A percentile compares a stretch with the other conserved stretches of the same genome.
Evolutionary conservation across 1,284 basidiomycete species (phyloP).

Genomic region (Meira nashicola): DNA sequence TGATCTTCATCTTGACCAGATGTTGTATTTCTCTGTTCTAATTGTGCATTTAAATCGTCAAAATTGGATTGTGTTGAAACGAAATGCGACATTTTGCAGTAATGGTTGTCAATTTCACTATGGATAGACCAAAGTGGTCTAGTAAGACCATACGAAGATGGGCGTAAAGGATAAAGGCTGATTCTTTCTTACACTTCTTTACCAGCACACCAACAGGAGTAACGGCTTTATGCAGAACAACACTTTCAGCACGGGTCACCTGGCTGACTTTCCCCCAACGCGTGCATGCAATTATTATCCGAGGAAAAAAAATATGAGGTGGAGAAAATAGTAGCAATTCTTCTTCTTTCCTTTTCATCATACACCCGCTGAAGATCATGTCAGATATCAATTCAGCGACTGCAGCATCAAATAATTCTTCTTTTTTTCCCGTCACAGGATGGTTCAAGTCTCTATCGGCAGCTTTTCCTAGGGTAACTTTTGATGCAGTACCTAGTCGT

Average conservation of each 20-base stretch:
- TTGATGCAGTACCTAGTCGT: not conserved
- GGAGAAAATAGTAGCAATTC: too few relatives aligned
- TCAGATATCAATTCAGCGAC: too few relatives aligned
- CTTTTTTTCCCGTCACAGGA: too few relatives aligned
- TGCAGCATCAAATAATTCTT: too few relatives aligned
- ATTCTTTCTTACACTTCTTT: not conserved
- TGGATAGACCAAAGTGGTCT: not conserved
- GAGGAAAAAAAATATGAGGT: too few relatives aligned
- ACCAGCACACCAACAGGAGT: not conserved
- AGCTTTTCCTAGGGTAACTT: conserved; percentile 2
- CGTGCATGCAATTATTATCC: too few relatives aligned
- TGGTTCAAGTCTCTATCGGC: not conserved
- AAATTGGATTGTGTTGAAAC: conserved; percentile 43
- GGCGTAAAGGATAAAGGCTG: not conserved
- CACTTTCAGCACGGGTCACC: not conserved
- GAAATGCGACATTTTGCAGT: conserved; percentile 44
- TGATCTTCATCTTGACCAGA: conserved; percentile 15
- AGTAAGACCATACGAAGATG: not conserved
- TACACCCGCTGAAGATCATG: not conserved
- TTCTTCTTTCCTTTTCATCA: not conserved
- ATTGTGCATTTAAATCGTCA: conserved; percentile 41
- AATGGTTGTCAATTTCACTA: not conserved
- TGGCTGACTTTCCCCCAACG: too few relatives aligned
- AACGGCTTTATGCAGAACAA: too few relatives aligned
- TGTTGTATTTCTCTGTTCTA: conserved; percentile 31